Base-by-base conservation (phyloP, 768 basidiomycete species). In the Amanita exitialis region DNA sequence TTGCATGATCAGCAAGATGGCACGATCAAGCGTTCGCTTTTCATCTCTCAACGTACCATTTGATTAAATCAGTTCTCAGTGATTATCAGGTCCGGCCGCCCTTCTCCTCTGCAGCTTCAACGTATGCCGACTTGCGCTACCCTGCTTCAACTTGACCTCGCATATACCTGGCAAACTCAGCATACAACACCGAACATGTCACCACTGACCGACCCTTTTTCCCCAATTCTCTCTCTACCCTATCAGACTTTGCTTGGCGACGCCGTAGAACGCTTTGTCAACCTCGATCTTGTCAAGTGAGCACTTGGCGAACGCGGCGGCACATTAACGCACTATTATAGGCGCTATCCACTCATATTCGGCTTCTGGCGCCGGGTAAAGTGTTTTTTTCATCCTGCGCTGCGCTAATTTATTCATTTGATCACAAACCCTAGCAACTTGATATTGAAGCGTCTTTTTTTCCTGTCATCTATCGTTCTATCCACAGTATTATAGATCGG, bases 281-380 rank as follows among this genome's bases (percentile, higher is more conserved):
- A 64, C 18, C 68, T 71, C 56, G 79, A 86, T 47, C 67, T 87
- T 32, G 76, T 82, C 43, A 77, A 72, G 84, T 83, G 57, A 38
- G 71, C 63, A 54, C 18, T 35, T 16, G 27, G 27, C 18, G 10
- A 4, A 9, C 18, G 37, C 13, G 43, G 27, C 44, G 16, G 32
- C 21, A 32, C 34, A 51, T 36, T 36, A n/a, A 51, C 39, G 10
- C 21, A 44, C 44, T 36, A 23, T 28, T 47, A 49, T 57, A 90
- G 88, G 58, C 79, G 80, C 2, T 88, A 89, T 66, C 88, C 88
- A 18, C 69, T 87, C 35, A 76, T 89, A 51, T 90, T 90, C 61
- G 88, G 88, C 2, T 64, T 71, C 23, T 81, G 80, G 79, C 70
- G 73, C 60, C 73, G 74, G 69, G 86, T 83, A 68, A 49, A 13